A percentile compares a stretch with the other conserved stretches of the same genome.
Conservation (phyloP, 1,284 basidiomycete species). For the Gymnopus androsaceus region DNA sequence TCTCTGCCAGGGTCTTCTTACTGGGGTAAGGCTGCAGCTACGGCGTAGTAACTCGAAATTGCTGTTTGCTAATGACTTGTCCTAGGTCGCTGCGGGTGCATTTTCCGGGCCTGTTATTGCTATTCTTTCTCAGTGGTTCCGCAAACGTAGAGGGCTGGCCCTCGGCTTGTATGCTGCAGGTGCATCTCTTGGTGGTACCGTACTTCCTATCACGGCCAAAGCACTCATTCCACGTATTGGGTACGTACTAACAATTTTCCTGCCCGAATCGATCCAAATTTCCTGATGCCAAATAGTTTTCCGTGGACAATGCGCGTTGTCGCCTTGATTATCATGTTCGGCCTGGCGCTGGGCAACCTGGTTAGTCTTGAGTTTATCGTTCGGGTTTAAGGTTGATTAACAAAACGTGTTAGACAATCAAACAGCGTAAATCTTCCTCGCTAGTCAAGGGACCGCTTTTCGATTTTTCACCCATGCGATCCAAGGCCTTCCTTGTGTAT, state of each 20-base stretch:
- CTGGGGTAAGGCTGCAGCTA: constrained; percentile 30
- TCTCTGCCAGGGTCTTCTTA: constrained; percentile 39
- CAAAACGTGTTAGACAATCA: constrained; percentile 31
- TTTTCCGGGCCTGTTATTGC: constrained; percentile 39
- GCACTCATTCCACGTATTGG: constrained; percentile 35
- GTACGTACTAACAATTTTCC: constrained; percentile 9
- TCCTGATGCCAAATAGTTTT: constrained; percentile 32
- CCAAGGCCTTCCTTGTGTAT: constrained; percentile 35
- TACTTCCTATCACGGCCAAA: constrained; percentile 35
- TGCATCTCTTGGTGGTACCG: constrained; percentile 30
- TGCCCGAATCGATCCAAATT: constrained; percentile 7
- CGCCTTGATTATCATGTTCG: constrained; percentile 39
- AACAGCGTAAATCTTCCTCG: constrained; percentile 40
- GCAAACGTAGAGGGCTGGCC: constrained; percentile 25
- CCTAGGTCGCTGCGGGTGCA: constrained; percentile 29
- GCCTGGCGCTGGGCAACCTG: constrained; percentile 36
- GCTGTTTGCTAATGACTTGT: neutral
- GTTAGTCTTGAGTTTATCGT: neutral
- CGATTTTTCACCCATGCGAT: constrained; percentile 39
- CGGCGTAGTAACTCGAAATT: neutral
- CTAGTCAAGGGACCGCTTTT: constrained; percentile 40
- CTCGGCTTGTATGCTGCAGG: constrained; percentile 27
- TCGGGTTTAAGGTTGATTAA: neutral
- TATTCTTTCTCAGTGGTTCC: constrained; percentile 40
- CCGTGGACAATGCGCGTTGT: constrained; percentile 50